Evolutionary conservation across 2,329 filamentous ascomycete genomes (phyloP).

Genomic region (Lachnellula cervina): DNA sequence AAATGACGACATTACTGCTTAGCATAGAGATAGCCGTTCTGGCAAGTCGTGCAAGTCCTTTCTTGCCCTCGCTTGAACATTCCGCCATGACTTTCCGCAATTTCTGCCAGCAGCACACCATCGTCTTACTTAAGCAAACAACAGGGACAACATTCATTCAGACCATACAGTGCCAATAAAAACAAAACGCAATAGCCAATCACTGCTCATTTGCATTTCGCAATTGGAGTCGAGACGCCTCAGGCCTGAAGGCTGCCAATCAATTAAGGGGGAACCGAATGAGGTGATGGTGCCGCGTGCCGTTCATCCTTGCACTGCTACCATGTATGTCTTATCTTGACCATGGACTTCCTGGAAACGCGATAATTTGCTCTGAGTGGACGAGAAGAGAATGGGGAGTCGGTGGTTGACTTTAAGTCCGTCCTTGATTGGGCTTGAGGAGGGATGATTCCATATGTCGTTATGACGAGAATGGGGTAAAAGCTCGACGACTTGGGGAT

Average conservation of each 20-base stretch:
- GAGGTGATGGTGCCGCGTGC: neutral
- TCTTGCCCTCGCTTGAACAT: too few relatives aligned
- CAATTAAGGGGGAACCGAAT: neutral
- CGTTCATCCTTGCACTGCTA: neutral
- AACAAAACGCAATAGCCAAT: neutral
- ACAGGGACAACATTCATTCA: neutral
- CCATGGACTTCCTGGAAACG: neutral
- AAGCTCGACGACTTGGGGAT: neutral
- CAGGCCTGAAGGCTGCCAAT: neutral
- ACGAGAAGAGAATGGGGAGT: neutral
- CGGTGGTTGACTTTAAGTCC: neutral
- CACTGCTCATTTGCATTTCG: neutral
- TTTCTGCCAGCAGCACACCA: conserved; percentile 1
- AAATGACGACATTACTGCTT: too few relatives aligned
- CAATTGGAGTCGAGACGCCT: neutral
- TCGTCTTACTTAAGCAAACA: conserved; percentile 1
- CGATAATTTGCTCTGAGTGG: neutral
- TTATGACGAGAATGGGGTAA: neutral
- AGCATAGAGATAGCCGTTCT: too few relatives aligned
- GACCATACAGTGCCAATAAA: neutral
- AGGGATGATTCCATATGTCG: neutral
- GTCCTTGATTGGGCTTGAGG: neutral
- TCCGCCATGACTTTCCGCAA: neutral
- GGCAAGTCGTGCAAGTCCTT: too few relatives aligned
- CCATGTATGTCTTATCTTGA: neutral